Evolutionary conservation across 805 yeast species (phyloP).

Genomic region (Komagataella mondaviorum): DNA sequence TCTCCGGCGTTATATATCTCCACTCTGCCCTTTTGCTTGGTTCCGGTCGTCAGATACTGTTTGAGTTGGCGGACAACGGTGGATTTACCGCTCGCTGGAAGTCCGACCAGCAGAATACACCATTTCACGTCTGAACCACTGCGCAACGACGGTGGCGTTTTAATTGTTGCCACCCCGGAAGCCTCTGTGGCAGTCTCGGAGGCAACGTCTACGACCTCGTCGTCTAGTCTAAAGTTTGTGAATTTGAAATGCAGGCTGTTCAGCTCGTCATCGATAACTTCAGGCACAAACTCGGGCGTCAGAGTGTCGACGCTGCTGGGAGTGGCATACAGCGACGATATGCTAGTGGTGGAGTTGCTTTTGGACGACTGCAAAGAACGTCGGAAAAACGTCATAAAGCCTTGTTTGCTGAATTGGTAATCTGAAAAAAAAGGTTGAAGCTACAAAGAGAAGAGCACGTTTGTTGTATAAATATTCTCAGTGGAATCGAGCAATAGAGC

Average conservation of each 20-base stretch:
- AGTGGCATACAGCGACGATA: conserved; percentile 1
- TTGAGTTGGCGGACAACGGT: conserved; percentile 16
- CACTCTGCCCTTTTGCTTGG: conserved; percentile 9
- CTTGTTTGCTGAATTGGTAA: neutral
- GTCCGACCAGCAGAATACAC: conserved; percentile 45
- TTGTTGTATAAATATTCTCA: neutral
- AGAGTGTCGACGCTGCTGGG: conserved; percentile 1
- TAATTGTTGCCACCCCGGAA: neutral
- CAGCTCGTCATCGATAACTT: conserved; percentile 3
- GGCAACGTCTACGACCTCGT: neutral
- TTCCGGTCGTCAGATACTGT: conserved; percentile 8
- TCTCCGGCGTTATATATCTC: conserved; percentile 38
- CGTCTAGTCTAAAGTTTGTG: conserved; percentile 2
- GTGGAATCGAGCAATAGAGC: neutral
- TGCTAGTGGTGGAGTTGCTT: conserved; percentile 2
- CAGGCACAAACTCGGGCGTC: conserved; percentile 3
- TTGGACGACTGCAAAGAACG: conserved; percentile 1
- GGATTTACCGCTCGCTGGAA: conserved; percentile 92
- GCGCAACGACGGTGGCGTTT: neutral
- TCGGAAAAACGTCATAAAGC: neutral
- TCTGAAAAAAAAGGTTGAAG: neutral
- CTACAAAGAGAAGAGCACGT: neutral
- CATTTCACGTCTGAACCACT: conserved; percentile 10
- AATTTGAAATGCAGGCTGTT: conserved; percentile 1
- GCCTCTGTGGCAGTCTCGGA: neutral